Percentiles rank a stretch among this genome's conserved stretches.
phyloP scores from a whole-genome alignment of 2,329 filamentous ascomycete genomes.

The Diaporthe helianthi region DNA sequence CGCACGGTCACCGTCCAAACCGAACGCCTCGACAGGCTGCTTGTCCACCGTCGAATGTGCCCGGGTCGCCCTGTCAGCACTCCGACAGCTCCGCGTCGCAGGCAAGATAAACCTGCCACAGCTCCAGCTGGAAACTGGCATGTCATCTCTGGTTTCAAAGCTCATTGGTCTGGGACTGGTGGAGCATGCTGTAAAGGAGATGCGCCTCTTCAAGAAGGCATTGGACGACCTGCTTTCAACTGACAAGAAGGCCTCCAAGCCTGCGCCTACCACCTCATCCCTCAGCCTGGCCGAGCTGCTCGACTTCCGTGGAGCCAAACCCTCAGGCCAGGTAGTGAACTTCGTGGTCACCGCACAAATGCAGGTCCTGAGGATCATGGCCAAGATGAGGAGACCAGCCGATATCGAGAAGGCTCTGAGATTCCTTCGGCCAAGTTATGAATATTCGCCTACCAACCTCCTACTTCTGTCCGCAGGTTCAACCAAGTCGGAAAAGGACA shows the following conservation, averaged over 20 bases:
- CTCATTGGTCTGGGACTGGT: conserved; percentile 70
- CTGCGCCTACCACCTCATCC: conserved; percentile 45
- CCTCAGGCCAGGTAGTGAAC: conserved; percentile 53
- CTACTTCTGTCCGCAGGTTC: conserved; percentile 56
- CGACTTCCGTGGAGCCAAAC: conserved; percentile 59
- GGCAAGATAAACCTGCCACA: conserved; percentile 62
- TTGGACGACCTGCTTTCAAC: conserved; percentile 52
- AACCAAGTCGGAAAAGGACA: conserved; percentile 56
- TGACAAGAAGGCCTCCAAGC: conserved; percentile 45
- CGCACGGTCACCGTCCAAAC: conserved; percentile 40
- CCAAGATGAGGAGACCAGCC: conserved; percentile 59
- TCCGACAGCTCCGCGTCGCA: conserved; percentile 64
- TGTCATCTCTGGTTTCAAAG: conserved; percentile 72
- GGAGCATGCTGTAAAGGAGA: conserved; percentile 72
- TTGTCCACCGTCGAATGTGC: conserved; percentile 72
- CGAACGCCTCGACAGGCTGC: conserved; percentile 50
- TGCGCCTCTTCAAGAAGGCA: conserved; percentile 69
- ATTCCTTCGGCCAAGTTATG: conserved; percentile 55
- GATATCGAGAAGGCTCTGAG: conserved; percentile 13
- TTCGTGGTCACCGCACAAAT: conserved; percentile 70
- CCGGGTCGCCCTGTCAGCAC: conserved; percentile 69
- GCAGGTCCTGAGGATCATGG: conserved; percentile 69
- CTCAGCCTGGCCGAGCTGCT: conserved; percentile 63
- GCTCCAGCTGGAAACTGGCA: conserved; percentile 75
- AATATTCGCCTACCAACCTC: conserved; percentile 65